Evolutionary conservation across 495 filamentous ascomycete genomes (phyloP).

Genomic region (Talaromyces stipitatus): DNA sequence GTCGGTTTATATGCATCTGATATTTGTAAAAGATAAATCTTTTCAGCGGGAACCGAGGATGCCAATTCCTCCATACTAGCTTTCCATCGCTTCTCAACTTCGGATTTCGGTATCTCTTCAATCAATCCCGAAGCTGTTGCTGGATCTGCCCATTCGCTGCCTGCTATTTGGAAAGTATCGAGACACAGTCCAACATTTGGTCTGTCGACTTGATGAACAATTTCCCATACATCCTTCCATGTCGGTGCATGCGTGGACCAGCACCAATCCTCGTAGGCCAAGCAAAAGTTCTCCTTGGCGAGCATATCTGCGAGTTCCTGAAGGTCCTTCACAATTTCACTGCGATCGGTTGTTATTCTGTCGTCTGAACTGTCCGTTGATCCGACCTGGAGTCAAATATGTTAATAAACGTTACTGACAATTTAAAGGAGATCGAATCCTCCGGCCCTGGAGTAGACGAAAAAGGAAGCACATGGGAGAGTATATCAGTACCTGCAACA

Average conservation of each 20-base stretch:
- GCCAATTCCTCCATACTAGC: constrained; percentile 47
- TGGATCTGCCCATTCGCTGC: constrained; percentile 71
- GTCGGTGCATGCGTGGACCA: constrained; percentile 66
- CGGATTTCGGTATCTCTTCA: constrained; percentile 24
- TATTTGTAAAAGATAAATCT: constrained; percentile 72
- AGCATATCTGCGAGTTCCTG: constrained; percentile 57
- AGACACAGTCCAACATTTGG: constrained; percentile 69
- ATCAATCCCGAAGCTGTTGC: constrained; percentile 56
- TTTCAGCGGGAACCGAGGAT: constrained; percentile 52
- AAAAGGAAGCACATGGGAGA: no score
- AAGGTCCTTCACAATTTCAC: constrained; percentile 52
- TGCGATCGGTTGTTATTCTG: constrained; percentile 40
- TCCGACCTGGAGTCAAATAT: constrained; percentile 43
- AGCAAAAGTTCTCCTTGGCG: constrained; percentile 41
- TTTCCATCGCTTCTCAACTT: constrained; percentile 43
- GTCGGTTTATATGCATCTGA: constrained; percentile 66
- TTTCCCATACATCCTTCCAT: constrained; percentile 63
- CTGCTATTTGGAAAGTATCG: constrained; percentile 75
- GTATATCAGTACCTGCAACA: constrained; percentile 77
- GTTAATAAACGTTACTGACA: no score
- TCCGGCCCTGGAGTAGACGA: no score
- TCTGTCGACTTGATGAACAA: constrained; percentile 52
- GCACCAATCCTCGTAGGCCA: constrained; percentile 84
- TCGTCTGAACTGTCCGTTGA: constrained; percentile 52
- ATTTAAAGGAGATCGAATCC: no score